Evolutionary conservation across 805 yeast genomes (phyloP), one percentile per base, ranked within the genome.

Genomic region (Citeromyces matritensis): DNA sequence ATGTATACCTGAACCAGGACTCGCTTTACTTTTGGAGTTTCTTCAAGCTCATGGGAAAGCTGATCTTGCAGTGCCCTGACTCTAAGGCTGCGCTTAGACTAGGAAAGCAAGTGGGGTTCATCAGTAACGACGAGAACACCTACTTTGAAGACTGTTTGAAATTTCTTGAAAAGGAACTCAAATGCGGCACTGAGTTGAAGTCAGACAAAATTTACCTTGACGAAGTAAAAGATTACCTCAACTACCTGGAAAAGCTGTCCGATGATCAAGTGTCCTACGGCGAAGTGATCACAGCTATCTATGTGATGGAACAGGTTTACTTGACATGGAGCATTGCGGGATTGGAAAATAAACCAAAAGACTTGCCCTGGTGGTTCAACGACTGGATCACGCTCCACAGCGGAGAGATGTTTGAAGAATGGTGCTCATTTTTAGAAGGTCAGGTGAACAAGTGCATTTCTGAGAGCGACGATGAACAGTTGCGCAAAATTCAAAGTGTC

Each of bases 381-480:
- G 69, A 64, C 30, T 69, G 76, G 75, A 58, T 69, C 27, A 57
- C 48, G 29, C 45, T 69, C 31, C 75, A 69, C 38, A 60, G 64
- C 37, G 75, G 75, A 4, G 48, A 47, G 4, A 63, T 45, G 7
- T 69, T 69, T 35, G 49, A 55, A 27, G 42, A 38, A 3, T 69
- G 75, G 75, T 60, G 62, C n/a, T 39, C 48, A 4, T 67, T 69
- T 37, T 47, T 69, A 26, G 48, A 43, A 31, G 35, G 35, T 2
- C 72, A 68, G 39, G 67, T 67, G 5, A 55, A 63, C 26, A 11
- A 30, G 31, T 60, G 31, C 26, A n/a, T 12, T 15, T 13, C 12
- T 30, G 19, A 27, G 12, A n/a, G n/a, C n/a, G n/a, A n/a, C n/a
- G n/a, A n/a, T n/a, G n/a, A n/a, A n/a, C n/a, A n/a, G n/a, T n/a